These are phyloP conservation scores for Phytophthora ohioensis DNA, from an alignment of 352 stramenopile species.

Conservation along the genomic window DNA sequence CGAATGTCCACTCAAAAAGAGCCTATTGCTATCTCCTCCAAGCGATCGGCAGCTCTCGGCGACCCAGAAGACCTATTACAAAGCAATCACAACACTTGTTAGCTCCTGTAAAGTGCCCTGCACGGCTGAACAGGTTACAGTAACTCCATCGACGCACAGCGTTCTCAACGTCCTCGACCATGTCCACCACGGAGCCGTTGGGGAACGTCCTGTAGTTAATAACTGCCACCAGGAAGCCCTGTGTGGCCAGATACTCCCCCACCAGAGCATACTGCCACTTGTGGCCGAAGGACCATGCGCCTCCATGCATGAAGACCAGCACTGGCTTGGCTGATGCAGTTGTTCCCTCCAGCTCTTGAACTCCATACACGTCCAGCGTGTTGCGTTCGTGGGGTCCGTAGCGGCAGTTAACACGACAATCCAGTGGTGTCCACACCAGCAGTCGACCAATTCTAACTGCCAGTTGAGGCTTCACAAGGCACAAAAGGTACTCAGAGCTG, in stretches of 20 bases:
- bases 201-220: slow-evolving; percentile 94
- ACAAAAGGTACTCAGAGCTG: slow-evolving; percentile 62
- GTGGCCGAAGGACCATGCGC: slow-evolving; percentile 84
- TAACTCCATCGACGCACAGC: slow-evolving; percentile 44
- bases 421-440: slow-evolving; percentile 47
- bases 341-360: slow-evolving; percentile 17
- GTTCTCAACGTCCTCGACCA: slow-evolving; percentile 89
- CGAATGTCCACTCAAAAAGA: slow-evolving; percentile 76
- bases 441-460: slow-evolving; percentile 51
- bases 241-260: slow-evolving; percentile 61
- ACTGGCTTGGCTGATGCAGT: slow-evolving; percentile 55
- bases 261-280: slow-evolving; percentile 85
- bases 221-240: slow-evolving; percentile 83
- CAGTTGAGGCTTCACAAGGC: slow-evolving; percentile 61
- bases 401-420: slow-evolving; percentile 38
- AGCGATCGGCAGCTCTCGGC: slow-evolving; percentile 49
- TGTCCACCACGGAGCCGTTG: slow-evolving; percentile 79
- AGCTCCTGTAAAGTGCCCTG: slow-evolving; percentile 1
- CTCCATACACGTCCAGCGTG: slow-evolving; percentile 69
- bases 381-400: slow-evolving; percentile 68
- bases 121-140: not conserved
- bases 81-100: slow-evolving; percentile 1
- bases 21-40: slow-evolving; percentile 56
- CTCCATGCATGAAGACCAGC: slow-evolving; percentile 93
- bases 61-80: slow-evolving; percentile 64